Percentiles rank a stretch among this genome's conserved stretches.
Conservation (phyloP, 176 grass and related monocot species). For the Chloris gayana region DNA sequence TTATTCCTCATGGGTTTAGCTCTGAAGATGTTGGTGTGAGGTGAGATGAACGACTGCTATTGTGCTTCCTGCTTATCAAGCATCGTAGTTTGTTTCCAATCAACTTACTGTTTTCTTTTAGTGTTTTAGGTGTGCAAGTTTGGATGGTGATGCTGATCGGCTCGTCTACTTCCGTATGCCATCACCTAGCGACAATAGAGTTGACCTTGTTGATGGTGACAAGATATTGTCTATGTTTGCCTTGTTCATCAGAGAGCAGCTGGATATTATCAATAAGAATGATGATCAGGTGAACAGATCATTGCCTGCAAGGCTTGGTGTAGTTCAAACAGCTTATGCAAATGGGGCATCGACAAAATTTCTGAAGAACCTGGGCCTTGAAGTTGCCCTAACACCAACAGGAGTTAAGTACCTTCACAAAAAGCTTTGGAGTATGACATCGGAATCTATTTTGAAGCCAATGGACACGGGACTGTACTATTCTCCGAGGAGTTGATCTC, state of each 20-base stretch:
- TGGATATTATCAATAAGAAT: constrained; percentile 60
- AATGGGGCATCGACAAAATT: constrained; percentile 88
- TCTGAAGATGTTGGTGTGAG: constrained; percentile 63
- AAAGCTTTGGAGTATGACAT: constrained; percentile 85
- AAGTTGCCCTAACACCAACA: constrained; percentile 81
- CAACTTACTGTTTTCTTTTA: constrained; percentile 41
- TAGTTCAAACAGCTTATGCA: constrained; percentile 94
- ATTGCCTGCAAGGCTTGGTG: constrained; percentile 67
- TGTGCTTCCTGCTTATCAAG: background rate
- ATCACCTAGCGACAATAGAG: constrained; percentile 53
- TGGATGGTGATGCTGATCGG: constrained; percentile 89
- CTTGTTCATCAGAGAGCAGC: constrained; percentile 83
- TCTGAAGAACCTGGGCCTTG: constrained; percentile 67
- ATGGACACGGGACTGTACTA: constrained; percentile 85
- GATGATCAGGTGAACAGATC: constrained; percentile 31
- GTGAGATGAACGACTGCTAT: constrained; percentile 19
- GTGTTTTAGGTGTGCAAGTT: constrained; percentile 88
- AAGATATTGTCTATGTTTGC: constrained; percentile 94
- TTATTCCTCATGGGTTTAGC: constrained; percentile 66
- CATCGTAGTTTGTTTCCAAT: background rate
- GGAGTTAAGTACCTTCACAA: constrained; percentile 97
- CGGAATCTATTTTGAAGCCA: constrained; percentile 97
- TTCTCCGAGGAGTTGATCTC: constrained; percentile 69
- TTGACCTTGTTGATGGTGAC: constrained; percentile 91
- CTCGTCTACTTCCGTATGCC: constrained; percentile 76